Conservation (phyloP, 805 yeast species). For the Groenewaldozyma tartarivorans region DNA sequence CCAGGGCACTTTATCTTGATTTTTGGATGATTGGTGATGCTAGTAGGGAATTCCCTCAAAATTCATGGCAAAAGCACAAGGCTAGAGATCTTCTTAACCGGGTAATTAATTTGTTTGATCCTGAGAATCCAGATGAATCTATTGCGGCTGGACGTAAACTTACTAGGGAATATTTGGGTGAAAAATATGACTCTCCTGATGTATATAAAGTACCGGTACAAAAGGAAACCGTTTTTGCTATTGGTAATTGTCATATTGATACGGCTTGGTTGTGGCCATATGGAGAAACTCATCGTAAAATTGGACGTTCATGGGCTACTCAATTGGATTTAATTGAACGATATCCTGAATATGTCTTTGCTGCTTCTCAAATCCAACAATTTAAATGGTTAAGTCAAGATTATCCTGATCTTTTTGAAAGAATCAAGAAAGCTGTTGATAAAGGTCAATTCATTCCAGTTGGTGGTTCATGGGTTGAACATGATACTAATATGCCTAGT, state of each 20-base stretch:
- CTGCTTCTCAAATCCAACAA: conserved; percentile 94
- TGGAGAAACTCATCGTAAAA: conserved; percentile 88
- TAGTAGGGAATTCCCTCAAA: conserved; percentile 71
- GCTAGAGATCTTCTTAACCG: conserved; percentile 73
- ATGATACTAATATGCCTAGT: conserved; percentile 90
- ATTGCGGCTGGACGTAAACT: conserved; percentile 56
- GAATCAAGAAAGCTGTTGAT: conserved; percentile 51
- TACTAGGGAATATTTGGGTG: conserved; percentile 57
- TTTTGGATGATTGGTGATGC: conserved; percentile 87
- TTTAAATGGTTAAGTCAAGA: conserved; percentile 83
- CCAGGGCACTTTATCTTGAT: conserved; percentile 68
- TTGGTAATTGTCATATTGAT: conserved; percentile 95
- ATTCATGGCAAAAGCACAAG: conserved; percentile 71
- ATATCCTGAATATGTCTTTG: conserved; percentile 90
- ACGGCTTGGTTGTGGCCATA: conserved; percentile 99
- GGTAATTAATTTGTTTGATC: conserved; percentile 79
- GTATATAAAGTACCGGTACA: conserved; percentile 39
- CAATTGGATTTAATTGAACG: conserved; percentile 76
- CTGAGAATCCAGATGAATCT: conserved; percentile 43
- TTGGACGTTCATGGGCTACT: conserved; percentile 92
- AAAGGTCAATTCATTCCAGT: conserved; percentile 76
- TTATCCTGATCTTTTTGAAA: conserved; percentile 69
- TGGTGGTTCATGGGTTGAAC: conserved; percentile 98
- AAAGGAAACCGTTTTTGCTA: conserved; percentile 50
- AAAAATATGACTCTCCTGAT: conserved; percentile 48